Base-by-base conservation (phyloP, 257 asterid genomes). In the Verbena officinalis region DNA sequence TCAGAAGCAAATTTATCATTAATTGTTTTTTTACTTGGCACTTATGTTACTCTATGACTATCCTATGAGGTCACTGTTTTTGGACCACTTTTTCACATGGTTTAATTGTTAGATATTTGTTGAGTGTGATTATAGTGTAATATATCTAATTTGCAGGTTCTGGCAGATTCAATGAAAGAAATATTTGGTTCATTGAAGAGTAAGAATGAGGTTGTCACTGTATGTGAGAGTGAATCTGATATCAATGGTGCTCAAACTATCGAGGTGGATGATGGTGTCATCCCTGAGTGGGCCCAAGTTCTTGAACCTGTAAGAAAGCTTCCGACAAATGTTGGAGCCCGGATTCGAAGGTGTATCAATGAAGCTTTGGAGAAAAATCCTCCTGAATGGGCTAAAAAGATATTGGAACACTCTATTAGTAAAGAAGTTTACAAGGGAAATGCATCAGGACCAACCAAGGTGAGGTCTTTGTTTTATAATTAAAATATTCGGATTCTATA, bases 381-480 rank as follows among this genome's bases (percentile, higher is more conserved):
- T 45, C 97, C 97, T 40, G 96, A 88, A 73, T 94, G 96, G 95
- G 97, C 96, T 44, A 90, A 64, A 73, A 75, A 62, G 75, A 75
- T 67, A 54, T 73, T 94, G 84, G 88, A 81, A 75, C 93, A 94
- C 77, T 88, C 96, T 15, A 94, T 94, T 56, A 90, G 99, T 55
- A 94, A 86, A 84, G 96, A 88, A 61, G 99, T 94, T 16, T 94
- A 94, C 80, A 94, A 94, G 77, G 96, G 99, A 51, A 94, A 94
- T 73, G 99, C 99, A 62, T 88, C 99, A 9, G 99, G 97, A 48
- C 99, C 99, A 23, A 94, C 99, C 56, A 94, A 94, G 99, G 99
- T 93, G 76, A 69, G 72, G 52, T 55, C 42, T 62, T 62, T 60
- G 43, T 68, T 27, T 59, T 66, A 43, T 51, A 39, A 44, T 68